Evolutionary conservation across 176 grass and related monocot species (phyloP).

Genomic region (Eremochloa ophiuroides): DNA sequence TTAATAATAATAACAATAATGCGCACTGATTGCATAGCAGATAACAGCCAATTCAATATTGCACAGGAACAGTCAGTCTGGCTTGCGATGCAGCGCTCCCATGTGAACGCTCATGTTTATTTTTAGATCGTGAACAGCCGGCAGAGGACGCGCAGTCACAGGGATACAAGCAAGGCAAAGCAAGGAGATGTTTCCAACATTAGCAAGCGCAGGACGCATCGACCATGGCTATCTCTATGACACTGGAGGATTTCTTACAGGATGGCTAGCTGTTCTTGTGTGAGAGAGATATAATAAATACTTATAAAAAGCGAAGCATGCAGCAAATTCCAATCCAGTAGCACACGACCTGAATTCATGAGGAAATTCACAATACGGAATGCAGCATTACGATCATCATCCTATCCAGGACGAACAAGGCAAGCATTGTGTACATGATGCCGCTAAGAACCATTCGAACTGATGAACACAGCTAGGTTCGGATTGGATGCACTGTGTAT

Average conservation of each 20-base stretch:
- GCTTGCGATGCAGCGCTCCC: background rate
- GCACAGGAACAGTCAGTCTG: background rate
- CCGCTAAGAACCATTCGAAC: background rate
- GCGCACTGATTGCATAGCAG: slow-evolving; percentile 18
- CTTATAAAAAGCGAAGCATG: background rate
- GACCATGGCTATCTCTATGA: background rate
- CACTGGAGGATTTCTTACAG: background rate
- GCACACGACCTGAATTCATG: background rate
- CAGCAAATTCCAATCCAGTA: background rate
- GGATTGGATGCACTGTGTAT: slow-evolving; percentile 26
- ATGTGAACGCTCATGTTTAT: background rate
- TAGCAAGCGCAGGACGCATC: background rate
- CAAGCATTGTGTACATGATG: background rate
- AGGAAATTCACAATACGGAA: background rate
- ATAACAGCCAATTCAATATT: slow-evolving; percentile 1
- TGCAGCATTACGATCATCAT: background rate
- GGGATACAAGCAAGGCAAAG: background rate
- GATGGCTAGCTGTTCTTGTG: background rate
- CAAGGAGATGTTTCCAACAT: slow-evolving; percentile 22
- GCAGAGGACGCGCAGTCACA: background rate
- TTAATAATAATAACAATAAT: background rate
- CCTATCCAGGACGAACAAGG: background rate
- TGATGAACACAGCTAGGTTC: slow-evolving; percentile 11
- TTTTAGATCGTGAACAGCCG: slow-evolving; percentile 23
- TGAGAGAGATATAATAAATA: background rate